A percentile compares a stretch with the other conserved stretches of the same genome.
Evolutionary conservation across 441 rosid species (phyloP).

Genomic region (Pelargonium australe): DNA sequence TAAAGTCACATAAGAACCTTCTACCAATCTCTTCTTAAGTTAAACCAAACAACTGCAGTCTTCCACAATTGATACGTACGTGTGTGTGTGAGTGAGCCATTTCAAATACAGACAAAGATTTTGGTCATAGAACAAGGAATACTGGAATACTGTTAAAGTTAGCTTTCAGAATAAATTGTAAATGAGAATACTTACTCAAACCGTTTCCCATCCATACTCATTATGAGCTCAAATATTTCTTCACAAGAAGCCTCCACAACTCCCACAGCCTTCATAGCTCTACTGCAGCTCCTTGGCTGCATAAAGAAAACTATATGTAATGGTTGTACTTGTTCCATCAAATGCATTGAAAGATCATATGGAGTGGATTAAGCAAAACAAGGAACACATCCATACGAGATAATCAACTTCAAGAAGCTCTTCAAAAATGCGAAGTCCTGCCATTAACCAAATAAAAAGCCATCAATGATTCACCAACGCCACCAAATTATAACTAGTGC

Average conservation of each 20-base stretch:
- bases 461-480: slow-evolving; percentile 14
- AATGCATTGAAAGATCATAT: slow-evolving; percentile 17
- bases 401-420: slow-evolving; percentile 99
- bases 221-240: slow-evolving; percentile 92
- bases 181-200: slow-evolving; percentile 78
- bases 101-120: no score
- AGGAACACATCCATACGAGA: slow-evolving; percentile 55
- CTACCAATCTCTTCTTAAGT: background rate
- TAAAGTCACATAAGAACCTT: background rate
- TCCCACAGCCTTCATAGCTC: slow-evolving; percentile 99
- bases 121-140: no score
- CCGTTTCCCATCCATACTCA: slow-evolving; percentile 99
- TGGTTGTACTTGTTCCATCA: slow-evolving; percentile 16
- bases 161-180: background rate
- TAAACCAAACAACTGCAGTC: background rate
- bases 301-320: slow-evolving; percentile 28
- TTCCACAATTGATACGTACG: background rate
- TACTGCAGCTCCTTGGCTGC: slow-evolving; percentile 99
- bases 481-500: slow-evolving; percentile 9
- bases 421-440: slow-evolving; percentile 99
- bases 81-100: background rate
- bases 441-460: slow-evolving; percentile 20
- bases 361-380: slow-evolving; percentile 17
- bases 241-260: slow-evolving; percentile 97
- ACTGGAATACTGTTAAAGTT: background rate